These are phyloP conservation scores for Pichia sp. DNA, from an alignment of 1,139 yeast genomes.

Conservation along the genomic window DNA sequence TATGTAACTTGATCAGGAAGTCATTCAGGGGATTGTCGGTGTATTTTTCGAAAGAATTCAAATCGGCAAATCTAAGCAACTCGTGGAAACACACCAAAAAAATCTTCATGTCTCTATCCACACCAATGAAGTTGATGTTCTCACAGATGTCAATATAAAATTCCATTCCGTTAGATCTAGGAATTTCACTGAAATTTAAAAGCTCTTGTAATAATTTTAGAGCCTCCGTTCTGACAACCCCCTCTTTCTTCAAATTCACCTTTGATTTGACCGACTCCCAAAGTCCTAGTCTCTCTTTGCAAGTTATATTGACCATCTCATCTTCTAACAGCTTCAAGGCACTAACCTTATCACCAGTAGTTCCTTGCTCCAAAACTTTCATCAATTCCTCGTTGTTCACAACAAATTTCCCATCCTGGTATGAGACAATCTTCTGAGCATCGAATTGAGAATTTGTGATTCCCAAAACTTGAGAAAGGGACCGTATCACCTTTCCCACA, in stretches of 20 bases:
- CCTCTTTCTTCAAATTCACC: slow-evolving; percentile 41
- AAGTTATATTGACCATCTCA: slow-evolving; percentile 48
- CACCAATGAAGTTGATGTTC: slow-evolving; percentile 39
- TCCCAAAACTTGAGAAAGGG: slow-evolving; percentile 17
- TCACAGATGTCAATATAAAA: slow-evolving; percentile 59
- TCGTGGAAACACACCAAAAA: slow-evolving; percentile 49
- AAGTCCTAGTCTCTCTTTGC: slow-evolving; percentile 63
- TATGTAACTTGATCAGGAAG: slow-evolving; percentile 33
- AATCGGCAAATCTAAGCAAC: slow-evolving; percentile 60
- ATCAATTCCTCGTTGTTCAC: slow-evolving; percentile 43
- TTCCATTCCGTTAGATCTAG: slow-evolving; percentile 45
- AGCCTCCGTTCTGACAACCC: slow-evolving; percentile 50
- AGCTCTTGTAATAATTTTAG: slow-evolving; percentile 54
- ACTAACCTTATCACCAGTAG: slow-evolving; percentile 40
- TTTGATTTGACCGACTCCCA: slow-evolving; percentile 70
- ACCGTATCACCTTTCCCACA: slow-evolving; percentile 13
- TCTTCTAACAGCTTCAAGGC: slow-evolving; percentile 53
- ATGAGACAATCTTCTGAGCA: slow-evolving; percentile 9
- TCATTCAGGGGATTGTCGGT: slow-evolving; percentile 43
- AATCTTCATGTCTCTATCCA: slow-evolving; percentile 53
- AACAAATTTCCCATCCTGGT: slow-evolving; percentile 47
- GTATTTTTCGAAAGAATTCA: slow-evolving; percentile 44
- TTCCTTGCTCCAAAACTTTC: slow-evolving; percentile 38
- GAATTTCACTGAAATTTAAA: slow-evolving; percentile 48
- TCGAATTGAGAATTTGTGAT: slow-evolving; percentile 9